Percentiles rank a stretch among this genome's conserved stretches.
phyloP scores from a whole-genome alignment of 1,284 basidiomycete genomes.

The Tilletia horrida region DNA sequence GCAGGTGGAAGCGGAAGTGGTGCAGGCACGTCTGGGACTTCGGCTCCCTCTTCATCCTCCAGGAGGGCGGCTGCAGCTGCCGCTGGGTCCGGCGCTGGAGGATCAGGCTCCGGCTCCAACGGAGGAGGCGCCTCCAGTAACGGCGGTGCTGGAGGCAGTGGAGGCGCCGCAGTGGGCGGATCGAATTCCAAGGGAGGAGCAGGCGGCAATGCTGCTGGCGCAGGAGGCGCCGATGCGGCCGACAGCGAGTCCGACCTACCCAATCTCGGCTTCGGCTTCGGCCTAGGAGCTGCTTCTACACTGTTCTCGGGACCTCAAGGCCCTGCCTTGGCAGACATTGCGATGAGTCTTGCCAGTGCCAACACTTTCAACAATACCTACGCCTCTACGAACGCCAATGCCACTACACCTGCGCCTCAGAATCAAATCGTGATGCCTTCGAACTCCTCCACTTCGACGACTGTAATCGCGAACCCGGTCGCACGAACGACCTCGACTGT shows the following conservation, averaged over 20 bases:
- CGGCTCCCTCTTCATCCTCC: conserved; percentile 24
- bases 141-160: background rate
- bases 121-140: background rate
- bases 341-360: background rate
- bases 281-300: background rate
- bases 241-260: background rate
- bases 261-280: conserved; percentile 2
- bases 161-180: background rate
- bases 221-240: background rate
- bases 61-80: conserved; percentile 19
- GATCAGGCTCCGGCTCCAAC: background rate
- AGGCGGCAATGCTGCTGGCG: background rate
- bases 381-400: background rate
- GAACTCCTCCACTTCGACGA: too few species aligned
- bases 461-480: too few species aligned
- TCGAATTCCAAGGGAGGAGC: background rate
- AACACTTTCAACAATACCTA: background rate
- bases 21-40: background rate
- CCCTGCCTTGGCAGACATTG: background rate
- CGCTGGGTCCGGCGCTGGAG: background rate
- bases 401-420: background rate
- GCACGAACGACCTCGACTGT: too few species aligned
- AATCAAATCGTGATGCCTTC: background rate
- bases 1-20: background rate
- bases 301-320: conserved; percentile 12